These are phyloP conservation scores for Mucor lusitanicus DNA, from an alignment of 371 early-diverging fungal genomes.

Conservation along the genomic window DNA sequence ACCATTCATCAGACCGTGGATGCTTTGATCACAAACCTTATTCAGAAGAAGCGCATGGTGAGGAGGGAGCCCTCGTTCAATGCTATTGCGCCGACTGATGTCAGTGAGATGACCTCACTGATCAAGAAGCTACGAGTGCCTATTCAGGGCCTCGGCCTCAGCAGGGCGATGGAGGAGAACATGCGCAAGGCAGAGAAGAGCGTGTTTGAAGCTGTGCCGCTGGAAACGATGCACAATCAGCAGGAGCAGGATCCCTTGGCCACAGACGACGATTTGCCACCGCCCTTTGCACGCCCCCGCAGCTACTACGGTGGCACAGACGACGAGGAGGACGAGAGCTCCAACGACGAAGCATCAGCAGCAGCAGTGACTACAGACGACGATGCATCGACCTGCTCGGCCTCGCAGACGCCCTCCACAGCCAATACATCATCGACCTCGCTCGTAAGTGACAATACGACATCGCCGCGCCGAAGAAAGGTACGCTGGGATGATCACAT, in stretches of 20 bases:
- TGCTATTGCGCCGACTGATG: conserved; percentile 38
- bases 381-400: background rate
- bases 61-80: conserved; percentile 43
- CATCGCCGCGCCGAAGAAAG: conserved; percentile 3
- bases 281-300: conserved; percentile 10
- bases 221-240: background rate
- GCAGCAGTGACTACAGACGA: conserved; percentile 1
- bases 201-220: background rate
- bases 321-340: conserved; percentile 18
- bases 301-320: conserved; percentile 31
- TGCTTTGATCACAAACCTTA: conserved; percentile 17
- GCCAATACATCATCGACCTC: conserved; percentile 2
- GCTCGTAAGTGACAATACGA: background rate
- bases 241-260: background rate
- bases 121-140: conserved; percentile 39
- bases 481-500: conserved; percentile 23
- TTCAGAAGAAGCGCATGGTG: conserved; percentile 38
- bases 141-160: conserved; percentile 37
- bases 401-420: background rate
- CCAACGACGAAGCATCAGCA: background rate
- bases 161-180: conserved; percentile 46
- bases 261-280: background rate
- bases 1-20: conserved; percentile 31
- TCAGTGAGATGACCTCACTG: conserved; percentile 40
- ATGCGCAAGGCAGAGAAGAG: conserved; percentile 36